Conservation (phyloP, 352 stramenopile species). For the Saprolegnia parasitica region DNA sequence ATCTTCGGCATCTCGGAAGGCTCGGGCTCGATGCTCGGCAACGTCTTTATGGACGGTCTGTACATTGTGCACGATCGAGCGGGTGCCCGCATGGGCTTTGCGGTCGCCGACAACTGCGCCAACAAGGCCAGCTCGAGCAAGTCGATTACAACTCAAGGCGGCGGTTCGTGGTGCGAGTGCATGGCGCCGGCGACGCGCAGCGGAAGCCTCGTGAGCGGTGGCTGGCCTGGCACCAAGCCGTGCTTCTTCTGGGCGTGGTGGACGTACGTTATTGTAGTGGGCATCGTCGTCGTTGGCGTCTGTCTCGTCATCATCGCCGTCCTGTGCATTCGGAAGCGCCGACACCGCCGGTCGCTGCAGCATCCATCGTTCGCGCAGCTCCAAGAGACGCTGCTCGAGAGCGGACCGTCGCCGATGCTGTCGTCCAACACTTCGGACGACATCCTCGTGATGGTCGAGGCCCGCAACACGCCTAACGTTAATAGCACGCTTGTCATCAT, state of each 20-base stretch:
- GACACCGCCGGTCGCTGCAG: conserved; percentile 36
- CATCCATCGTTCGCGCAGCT: background rate
- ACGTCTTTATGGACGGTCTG: conserved; percentile 83
- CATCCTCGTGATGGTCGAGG: background rate
- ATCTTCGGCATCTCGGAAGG: conserved; percentile 81
- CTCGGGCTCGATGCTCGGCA: conserved; percentile 62
- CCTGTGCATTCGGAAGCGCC: conserved; percentile 44
- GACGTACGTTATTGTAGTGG: conserved; percentile 78
- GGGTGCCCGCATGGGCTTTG: conserved; percentile 49
- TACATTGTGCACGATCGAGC: conserved; percentile 78
- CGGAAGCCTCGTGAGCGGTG: conserved; percentile 48
- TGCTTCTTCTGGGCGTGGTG: conserved; percentile 87
- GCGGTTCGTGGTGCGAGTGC: conserved; percentile 58
- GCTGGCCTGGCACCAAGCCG: conserved; percentile 50
- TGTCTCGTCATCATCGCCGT: conserved; percentile 46
- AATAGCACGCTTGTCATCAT: too few relatives aligned
- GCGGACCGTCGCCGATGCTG: background rate
- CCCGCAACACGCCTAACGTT: too few relatives aligned
- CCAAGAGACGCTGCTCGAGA: background rate
- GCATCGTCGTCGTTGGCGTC: conserved; percentile 49
- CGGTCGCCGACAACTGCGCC: conserved; percentile 61
- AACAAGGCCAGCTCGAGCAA: conserved; percentile 67
- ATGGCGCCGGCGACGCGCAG: conserved; percentile 52
- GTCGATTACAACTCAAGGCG: conserved; percentile 43
- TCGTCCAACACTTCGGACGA: conserved; percentile 7